Conservation (phyloP, 257 asterid genomes). For the Rehmannia glutinosa region DNA sequence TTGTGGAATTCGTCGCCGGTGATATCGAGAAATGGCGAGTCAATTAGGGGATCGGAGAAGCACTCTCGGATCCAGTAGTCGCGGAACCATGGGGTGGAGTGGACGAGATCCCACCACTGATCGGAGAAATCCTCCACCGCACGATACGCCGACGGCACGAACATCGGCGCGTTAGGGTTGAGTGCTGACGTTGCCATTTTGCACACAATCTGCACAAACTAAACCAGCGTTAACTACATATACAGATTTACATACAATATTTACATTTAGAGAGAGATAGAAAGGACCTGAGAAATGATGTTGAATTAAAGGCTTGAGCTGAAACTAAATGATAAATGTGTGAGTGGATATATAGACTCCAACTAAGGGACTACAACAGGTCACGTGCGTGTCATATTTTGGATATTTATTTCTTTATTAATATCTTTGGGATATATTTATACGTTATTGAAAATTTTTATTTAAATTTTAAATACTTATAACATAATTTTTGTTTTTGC, state of each 20-base stretch:
- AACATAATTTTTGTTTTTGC: too few relatives aligned
- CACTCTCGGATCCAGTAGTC: constrained; percentile 76
- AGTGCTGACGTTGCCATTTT: constrained; percentile 56
- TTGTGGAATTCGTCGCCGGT: background rate
- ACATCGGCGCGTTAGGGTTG: constrained; percentile 74
- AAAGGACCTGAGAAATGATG: too few relatives aligned
- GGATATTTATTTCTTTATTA: too few relatives aligned
- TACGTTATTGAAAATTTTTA: too few relatives aligned
- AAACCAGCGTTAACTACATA: background rate
- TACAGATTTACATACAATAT: background rate
- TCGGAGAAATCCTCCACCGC: constrained; percentile 82
- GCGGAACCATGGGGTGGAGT: constrained; percentile 67
- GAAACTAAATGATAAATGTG: too few relatives aligned
- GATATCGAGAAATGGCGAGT: constrained; percentile 12
- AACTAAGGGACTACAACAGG: too few relatives aligned
- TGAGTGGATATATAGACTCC: too few relatives aligned
- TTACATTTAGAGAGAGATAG: background rate
- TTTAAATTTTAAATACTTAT: too few relatives aligned
- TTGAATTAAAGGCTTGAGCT: too few relatives aligned
- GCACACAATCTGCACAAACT: constrained; percentile 2
- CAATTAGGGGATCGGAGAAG: constrained; percentile 48
- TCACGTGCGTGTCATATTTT: too few relatives aligned
- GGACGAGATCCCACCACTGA: constrained; percentile 79
- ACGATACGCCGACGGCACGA: constrained; percentile 58
- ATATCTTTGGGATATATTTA: too few relatives aligned